Evolutionary conservation across 441 rosid genomes (phyloP), one percentile per base, ranked within the genome.

Genomic region (Eruca vesicaria): DNA sequence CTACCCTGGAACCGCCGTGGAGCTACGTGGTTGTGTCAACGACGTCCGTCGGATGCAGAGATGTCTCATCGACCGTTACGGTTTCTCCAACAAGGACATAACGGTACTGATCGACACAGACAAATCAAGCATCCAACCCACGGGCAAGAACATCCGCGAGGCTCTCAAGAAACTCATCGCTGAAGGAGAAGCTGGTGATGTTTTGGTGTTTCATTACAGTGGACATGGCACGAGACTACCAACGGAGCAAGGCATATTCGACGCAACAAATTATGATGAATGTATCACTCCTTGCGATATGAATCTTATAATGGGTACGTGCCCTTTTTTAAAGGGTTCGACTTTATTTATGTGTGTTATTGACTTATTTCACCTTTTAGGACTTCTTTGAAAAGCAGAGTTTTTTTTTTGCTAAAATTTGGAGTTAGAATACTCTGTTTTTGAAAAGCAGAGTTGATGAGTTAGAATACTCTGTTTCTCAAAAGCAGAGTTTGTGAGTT

Each of bases 221-320:
- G 99, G 98, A 53, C 97, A 92, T 56, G 97, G 97, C 59, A 90
- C 97, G 7, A 88, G 98, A 75, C 78, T 89, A 9, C 96, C 96
- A 0, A 88, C 96, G 18, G 89, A 84, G 85, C 75, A 87, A 5
- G 94, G 89, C 10, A 87, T 86, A 66, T 86, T 84, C 33, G 98
- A 92, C 74, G 89, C 88, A 56, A 94, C 98, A 29, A 89, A 92
- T 29, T 94, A 77, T 77, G 98, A 91, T 59, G 97, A 94, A 74
- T 94, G 98, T 79, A 89, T 91, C 75, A 97, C 91, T 31, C 97
- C 98, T 35, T 90, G 85, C 75, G 98, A 94, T 72, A 91, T 94
- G 97, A 89, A 94, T 82, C 90, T 94, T 41, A 90, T 94, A 16
- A 87, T 82, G 56, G 97, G 93, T 91, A 76, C 23, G 72, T 9